Base-by-base conservation (phyloP, 352 stramenopile genomes). In the Pythium rishiriense region DNA sequence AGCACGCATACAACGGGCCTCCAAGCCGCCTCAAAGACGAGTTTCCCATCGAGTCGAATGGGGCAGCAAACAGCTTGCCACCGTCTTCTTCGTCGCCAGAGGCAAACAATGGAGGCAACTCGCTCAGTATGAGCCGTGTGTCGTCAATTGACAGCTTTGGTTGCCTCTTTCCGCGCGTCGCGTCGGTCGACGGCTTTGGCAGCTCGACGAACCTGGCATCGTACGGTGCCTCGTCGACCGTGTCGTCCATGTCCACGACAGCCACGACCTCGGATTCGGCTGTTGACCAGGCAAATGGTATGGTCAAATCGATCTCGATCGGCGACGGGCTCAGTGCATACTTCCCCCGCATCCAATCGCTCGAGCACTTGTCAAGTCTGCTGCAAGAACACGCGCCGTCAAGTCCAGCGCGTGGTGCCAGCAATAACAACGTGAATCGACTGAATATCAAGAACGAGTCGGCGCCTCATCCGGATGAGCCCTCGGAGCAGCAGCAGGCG, bases 71-170 rank as follows among this genome's bases (percentile, higher is more conserved):
- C 21, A 51, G 39, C 50, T 10, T 50, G 15, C 22, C 39, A 11
- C 22, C 37, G 28, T 59, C 39, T 22, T 35, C 49, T 0, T 26
- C 45, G 12, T 56, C 54, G 14, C 53, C 65, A 8, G 48, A 58
- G 8, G 35, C 24, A 26, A 26, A 19, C 12, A 49, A 58, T 35
- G 50, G 50, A 22, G 76, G 85, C 42, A 62, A 66, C 9, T 84
- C 88, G 31, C 83, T 78, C 29, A 57, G 53, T 26, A 58, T 71
- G 50, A 66, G 51, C 33, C 85, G 85, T 29, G 83, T 94, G 49
- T 94, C 85, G 35, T 92, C 83, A 9, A 91, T 94, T 55, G 85
- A 94, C 72, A 91, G 81, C 68, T 94, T 94, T 58, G 90, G 82
- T 42, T 92, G 81, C 28, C 52, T 94, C 14, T 94, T 94, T 57